These are phyloP conservation scores for Rostrohypoxylon terebratum DNA, from an alignment of 495 filamentous ascomycete genomes.

Conservation along the genomic window DNA sequence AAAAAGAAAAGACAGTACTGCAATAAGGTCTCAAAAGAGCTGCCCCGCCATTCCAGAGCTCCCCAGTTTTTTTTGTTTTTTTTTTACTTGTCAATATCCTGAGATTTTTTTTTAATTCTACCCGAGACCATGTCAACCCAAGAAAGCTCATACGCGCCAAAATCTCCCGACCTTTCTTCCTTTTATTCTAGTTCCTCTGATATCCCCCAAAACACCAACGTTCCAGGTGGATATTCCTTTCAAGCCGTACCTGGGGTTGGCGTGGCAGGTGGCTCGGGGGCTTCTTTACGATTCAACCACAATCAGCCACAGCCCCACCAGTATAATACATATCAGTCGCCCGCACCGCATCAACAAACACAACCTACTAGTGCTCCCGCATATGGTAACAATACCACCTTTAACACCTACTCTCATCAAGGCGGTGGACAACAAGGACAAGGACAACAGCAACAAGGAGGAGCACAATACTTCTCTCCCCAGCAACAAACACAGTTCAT, in stretches of 20 bases:
- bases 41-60: conserved; percentile 43
- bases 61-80: conserved; percentile 47
- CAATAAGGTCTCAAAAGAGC: conserved; percentile 38
- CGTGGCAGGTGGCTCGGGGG: conserved; percentile 16
- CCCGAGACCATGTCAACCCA: conserved; percentile 55
- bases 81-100: conserved; percentile 25
- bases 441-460: conserved; percentile 24
- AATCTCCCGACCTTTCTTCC: conserved; percentile 67
- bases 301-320: conserved; percentile 44
- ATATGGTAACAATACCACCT: conserved; percentile 35
- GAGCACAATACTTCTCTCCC: conserved; percentile 32
- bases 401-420: conserved; percentile 36
- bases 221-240: conserved; percentile 55
- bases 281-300: conserved; percentile 34
- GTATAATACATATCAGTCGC: conserved; percentile 40
- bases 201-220: conserved; percentile 35
- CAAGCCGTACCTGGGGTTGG: conserved; percentile 47
- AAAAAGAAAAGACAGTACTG: conserved; percentile 17
- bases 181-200: conserved; percentile 55
- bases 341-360: conserved; percentile 31
- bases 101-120: conserved; percentile 43
- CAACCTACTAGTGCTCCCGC: conserved; percentile 40
- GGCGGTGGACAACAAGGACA: conserved; percentile 23
- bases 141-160: conserved; percentile 64
- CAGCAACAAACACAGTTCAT: conserved; percentile 35